Evolutionary conservation across 768 basidiomycete species (phyloP).

Genomic region (Mrakia gelida): DNA sequence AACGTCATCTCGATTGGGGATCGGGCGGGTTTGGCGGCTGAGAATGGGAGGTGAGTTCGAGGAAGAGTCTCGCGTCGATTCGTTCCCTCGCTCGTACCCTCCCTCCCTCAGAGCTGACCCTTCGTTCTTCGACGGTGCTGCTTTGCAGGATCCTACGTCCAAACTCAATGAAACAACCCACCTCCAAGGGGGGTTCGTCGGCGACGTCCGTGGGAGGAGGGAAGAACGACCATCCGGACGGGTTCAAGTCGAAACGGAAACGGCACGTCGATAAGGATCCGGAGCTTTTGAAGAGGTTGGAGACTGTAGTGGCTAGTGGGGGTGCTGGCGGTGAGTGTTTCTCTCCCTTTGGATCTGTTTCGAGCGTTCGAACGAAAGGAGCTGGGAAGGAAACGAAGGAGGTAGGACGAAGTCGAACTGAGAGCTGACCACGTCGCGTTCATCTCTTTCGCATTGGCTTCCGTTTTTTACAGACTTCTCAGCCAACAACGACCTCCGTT

Average conservation of each 20-base stretch:
- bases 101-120: neutral
- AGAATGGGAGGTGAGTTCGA: neutral
- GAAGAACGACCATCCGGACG: constrained; percentile 39
- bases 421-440: too few relatives aligned
- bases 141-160: neutral
- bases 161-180: neutral
- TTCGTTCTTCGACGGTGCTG: neutral
- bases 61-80: too few relatives aligned
- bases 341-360: neutral
- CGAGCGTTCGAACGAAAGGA: too few relatives aligned
- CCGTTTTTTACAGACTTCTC: constrained; percentile 44
- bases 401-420: too few relatives aligned
- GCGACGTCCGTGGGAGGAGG: neutral
- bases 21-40: constrained; percentile 18
- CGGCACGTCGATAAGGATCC: constrained; percentile 82
- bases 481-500: constrained; percentile 60
- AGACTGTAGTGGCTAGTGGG: constrained; percentile 42
- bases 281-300: constrained; percentile 64
- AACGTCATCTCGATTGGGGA: constrained; percentile 70
- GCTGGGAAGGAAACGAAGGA: too few relatives aligned
- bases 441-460: too few relatives aligned
- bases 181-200: neutral
- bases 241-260: constrained; percentile 54
- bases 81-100: too few relatives aligned
- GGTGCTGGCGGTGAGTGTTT: neutral